phyloP scores from a whole-genome alignment of 2,329 filamentous ascomycete genomes.

The Pestalotiopsis sp. region DNA sequence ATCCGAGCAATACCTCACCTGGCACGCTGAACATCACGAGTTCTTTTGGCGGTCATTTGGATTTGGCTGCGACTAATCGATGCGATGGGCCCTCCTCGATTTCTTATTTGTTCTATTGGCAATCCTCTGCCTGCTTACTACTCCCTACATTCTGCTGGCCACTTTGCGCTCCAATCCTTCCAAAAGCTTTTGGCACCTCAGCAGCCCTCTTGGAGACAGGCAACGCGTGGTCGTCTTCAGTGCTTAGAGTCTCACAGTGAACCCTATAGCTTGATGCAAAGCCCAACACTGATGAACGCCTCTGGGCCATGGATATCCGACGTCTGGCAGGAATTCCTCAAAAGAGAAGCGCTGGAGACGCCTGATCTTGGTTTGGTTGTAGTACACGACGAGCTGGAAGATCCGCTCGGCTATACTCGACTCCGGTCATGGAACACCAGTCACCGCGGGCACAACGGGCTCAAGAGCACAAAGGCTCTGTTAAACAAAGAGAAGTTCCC shows the following conservation, averaged over 20 bases:
- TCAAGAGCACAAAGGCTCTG: conserved; percentile 66
- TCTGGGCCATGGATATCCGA: conserved; percentile 72
- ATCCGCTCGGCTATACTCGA: conserved; percentile 67
- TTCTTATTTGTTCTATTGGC: conserved; percentile 85
- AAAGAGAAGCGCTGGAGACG: conserved; percentile 31
- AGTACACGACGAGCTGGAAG: conserved; percentile 88
- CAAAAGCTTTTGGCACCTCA: conserved; percentile 47
- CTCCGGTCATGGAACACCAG: conserved; percentile 66
- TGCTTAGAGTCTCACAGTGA: conserved; percentile 50
- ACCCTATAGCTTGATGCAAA: conserved; percentile 73
- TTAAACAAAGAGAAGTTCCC: conserved; percentile 47
- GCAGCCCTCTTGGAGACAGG: conserved; percentile 53
- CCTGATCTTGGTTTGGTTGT: conserved; percentile 64
- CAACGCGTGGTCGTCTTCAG: conserved; percentile 51
- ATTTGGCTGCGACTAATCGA: too few relatives aligned
- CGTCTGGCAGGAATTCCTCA: conserved; percentile 64
- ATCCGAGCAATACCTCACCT: too few relatives aligned
- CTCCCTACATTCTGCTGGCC: conserved; percentile 86
- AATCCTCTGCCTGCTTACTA: conserved; percentile 77
- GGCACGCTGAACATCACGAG: too few relatives aligned
- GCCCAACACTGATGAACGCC: conserved; percentile 81
- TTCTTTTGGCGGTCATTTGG: not conserved
- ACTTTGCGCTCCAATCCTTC: conserved; percentile 71
- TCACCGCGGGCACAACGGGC: conserved; percentile 73
- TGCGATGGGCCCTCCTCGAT: conserved; percentile 42